Evolutionary conservation across 495 filamentous ascomycete species (phyloP).

Genomic region (Aspergillus wentii): DNA sequence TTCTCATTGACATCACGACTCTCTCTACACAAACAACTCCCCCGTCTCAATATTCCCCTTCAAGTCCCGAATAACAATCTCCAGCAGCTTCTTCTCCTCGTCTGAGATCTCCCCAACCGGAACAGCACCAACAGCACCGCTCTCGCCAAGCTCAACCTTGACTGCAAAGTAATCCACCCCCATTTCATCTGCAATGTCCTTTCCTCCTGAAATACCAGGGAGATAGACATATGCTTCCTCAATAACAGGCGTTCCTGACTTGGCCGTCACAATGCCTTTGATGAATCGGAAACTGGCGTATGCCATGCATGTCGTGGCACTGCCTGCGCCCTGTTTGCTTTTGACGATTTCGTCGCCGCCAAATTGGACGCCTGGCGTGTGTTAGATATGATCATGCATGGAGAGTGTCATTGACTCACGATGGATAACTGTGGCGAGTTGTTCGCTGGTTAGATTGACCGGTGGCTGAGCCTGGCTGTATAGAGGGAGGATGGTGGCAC

Average conservation of each 20-base stretch:
- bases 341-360: conserved; percentile 91
- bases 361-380: conserved; percentile 58
- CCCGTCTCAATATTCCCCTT: conserved; percentile 6
- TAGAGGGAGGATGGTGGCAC: conserved; percentile 83
- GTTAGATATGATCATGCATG: too few relatives aligned
- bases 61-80: conserved; percentile 58
- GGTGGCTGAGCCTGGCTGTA: conserved; percentile 75
- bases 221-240: conserved; percentile 71
- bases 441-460: conserved; percentile 12
- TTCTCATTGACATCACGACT: too few relatives aligned
- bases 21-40: too few relatives aligned
- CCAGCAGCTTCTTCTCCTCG: conserved; percentile 73
- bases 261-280: conserved; percentile 69
- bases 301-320: conserved; percentile 88
- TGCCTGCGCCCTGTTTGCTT: conserved; percentile 83
- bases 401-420: too few relatives aligned
- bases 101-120: conserved; percentile 48
- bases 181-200: conserved; percentile 69
- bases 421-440: conserved; percentile 1
- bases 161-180: conserved; percentile 53
- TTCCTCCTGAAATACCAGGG: conserved; percentile 71
- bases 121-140: conserved; percentile 1
- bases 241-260: conserved; percentile 18
- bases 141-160: conserved; percentile 3
- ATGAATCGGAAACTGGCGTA: conserved; percentile 81